Percentiles rank a stretch among this genome's conserved stretches.
phyloP scores from a whole-genome alignment of 345 rosid genomes.

The Bruguiera sexangula region DNA sequence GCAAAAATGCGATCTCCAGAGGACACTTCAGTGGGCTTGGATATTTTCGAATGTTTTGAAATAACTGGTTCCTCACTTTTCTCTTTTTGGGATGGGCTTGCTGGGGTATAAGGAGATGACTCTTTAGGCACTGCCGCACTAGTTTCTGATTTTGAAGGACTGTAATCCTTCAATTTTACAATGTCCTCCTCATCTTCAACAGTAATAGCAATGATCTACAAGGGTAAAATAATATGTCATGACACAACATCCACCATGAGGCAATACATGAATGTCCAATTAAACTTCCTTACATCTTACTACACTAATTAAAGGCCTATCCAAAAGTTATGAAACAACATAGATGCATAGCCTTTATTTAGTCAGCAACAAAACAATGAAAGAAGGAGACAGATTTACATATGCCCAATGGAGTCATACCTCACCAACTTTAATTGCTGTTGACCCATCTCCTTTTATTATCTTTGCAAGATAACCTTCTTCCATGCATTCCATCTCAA shows the following conservation, averaged over 20 bases:
- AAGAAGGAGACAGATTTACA: not conserved
- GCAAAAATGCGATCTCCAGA: slow-evolving; percentile 71
- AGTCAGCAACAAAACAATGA: not conserved
- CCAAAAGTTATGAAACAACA: not conserved
- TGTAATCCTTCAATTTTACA: slow-evolving; percentile 82
- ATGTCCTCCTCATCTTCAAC: slow-evolving; percentile 91
- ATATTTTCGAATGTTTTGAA: slow-evolving; percentile 54
- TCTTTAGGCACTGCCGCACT: slow-evolving; percentile 39
- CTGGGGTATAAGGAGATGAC: slow-evolving; percentile 35
- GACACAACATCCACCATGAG: slow-evolving; percentile 6
- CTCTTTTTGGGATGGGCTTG: slow-evolving; percentile 59
- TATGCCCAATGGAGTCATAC: slow-evolving; percentile 33
- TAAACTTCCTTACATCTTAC: not conserved
- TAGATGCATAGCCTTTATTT: not conserved
- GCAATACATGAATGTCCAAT: not conserved
- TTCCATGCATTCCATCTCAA: slow-evolving; percentile 99
- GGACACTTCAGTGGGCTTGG: slow-evolving; percentile 47
- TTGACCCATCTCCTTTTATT: slow-evolving; percentile 77
- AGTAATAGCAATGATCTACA: slow-evolving; percentile 75
- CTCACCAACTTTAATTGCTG: slow-evolving; percentile 96
- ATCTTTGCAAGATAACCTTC: slow-evolving; percentile 97
- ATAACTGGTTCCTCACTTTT: slow-evolving; percentile 49
- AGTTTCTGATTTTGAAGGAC: slow-evolving; percentile 49
- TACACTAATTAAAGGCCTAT: not conserved
- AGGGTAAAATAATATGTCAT: not conserved